Percentiles rank a stretch among this genome's conserved stretches.
phyloP scores from a whole-genome alignment of 768 basidiomycete species.

The Pisolithus microcarpus region DNA sequence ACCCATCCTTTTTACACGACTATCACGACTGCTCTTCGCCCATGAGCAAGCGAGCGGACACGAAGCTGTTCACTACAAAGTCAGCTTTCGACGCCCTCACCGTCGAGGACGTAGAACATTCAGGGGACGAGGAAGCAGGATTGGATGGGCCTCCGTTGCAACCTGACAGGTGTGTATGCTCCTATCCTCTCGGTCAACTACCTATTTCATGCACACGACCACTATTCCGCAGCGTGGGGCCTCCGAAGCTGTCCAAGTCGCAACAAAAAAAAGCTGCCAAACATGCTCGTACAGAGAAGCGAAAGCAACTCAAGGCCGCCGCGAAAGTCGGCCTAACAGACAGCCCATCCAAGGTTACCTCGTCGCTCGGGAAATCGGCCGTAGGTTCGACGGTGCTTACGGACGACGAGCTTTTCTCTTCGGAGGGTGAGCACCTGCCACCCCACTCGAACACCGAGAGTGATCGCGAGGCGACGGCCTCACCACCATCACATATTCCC shows the following conservation, averaged over 20 bases:
- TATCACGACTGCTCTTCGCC: conserved; percentile 9
- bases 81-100: conserved; percentile 59
- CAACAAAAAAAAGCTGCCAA: conserved; percentile 63
- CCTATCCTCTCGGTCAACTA: conserved; percentile 11
- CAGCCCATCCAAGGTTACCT: conserved; percentile 23
- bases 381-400: conserved; percentile 5
- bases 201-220: conserved; percentile 2
- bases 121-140: conserved; percentile 42
- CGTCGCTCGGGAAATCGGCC: conserved; percentile 18
- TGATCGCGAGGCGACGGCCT: conserved; percentile 10
- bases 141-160: conserved; percentile 25
- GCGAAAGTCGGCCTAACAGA: conserved; percentile 36
- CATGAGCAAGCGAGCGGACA: conserved; percentile 20
- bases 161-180: conserved; percentile 32
- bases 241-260: conserved; percentile 55
- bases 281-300: conserved; percentile 56
- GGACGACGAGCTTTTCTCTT: conserved; percentile 12
- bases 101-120: conserved; percentile 65
- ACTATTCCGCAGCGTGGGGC: conserved; percentile 16
- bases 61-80: conserved; percentile 41
- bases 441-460: conserved; percentile 9
- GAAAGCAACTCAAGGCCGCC: conserved; percentile 40
- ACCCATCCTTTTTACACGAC: conserved; percentile 22
- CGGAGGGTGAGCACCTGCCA: conserved; percentile 16
- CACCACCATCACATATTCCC: conserved; percentile 4